Evolutionary conservation across 441 rosid genomes (phyloP).

Genomic region (Lepidium campestre): DNA sequence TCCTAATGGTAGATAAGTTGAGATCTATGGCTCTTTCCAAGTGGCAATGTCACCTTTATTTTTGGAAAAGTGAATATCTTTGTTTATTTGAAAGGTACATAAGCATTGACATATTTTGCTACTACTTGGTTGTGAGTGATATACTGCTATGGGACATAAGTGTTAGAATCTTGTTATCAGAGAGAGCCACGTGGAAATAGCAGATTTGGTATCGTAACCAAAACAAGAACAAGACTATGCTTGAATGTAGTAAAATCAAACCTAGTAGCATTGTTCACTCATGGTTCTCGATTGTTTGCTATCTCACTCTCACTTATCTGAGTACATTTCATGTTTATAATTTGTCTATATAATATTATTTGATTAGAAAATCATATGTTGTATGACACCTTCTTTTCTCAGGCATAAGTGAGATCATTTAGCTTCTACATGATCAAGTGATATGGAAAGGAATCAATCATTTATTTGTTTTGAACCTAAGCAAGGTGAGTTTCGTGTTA

Average conservation of each 20-base stretch:
- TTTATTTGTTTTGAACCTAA: background rate
- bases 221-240: background rate
- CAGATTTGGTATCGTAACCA: background rate
- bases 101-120: conserved; percentile 13
- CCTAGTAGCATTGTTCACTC: background rate
- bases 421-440: background rate
- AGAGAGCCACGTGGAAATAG: background rate
- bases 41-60: conserved; percentile 10
- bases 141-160: background rate
- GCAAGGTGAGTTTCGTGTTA: conserved; percentile 2
- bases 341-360: background rate
- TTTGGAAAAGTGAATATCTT: conserved; percentile 8
- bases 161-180: conserved; percentile 8
- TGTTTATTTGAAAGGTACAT: conserved; percentile 1
- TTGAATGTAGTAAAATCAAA: background rate
- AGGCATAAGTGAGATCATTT: background rate
- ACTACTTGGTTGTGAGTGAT: conserved; percentile 14
- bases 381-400: background rate
- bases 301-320: conserved; percentile 5
- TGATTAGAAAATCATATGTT: background rate
- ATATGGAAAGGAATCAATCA: background rate
- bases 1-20: background rate
- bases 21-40: conserved; percentile 9
- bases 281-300: background rate
- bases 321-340: background rate